Evolutionary conservation across 306 rosid genomes (phyloP).

Genomic region (Castanospermum australe): DNA sequence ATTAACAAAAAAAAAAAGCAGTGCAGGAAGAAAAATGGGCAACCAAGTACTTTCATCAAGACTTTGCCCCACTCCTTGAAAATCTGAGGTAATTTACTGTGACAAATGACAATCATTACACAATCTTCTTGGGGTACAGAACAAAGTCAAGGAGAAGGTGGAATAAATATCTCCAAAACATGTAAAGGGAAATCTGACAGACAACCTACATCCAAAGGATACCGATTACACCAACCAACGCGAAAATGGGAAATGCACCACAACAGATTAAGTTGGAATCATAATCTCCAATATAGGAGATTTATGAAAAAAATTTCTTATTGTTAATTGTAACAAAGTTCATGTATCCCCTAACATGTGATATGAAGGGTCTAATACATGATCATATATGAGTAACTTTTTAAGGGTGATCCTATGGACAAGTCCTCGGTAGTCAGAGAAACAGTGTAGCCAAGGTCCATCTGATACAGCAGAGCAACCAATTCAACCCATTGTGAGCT

Average conservation of each 20-base stretch:
- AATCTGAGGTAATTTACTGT: background rate
- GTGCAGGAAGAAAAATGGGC: too few relatives aligned
- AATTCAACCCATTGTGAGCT: constrained; percentile 13
- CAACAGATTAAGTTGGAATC: background rate
- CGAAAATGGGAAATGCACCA: background rate
- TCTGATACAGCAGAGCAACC: constrained; percentile 3
- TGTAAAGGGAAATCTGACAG: background rate
- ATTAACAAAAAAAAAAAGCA: too few relatives aligned
- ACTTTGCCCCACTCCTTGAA: background rate
- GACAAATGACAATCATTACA: background rate
- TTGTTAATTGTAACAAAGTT: background rate
- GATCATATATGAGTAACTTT: background rate
- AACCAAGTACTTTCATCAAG: too few relatives aligned
- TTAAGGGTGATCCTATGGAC: background rate
- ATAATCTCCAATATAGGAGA: background rate
- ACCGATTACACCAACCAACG: too few relatives aligned
- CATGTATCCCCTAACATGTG: background rate
- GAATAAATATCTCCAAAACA: background rate
- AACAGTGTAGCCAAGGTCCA: background rate
- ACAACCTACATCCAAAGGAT: background rate
- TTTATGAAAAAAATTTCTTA: too few relatives aligned
- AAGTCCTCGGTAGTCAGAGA: background rate
- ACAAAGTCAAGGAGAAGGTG: background rate
- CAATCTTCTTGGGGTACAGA: background rate
- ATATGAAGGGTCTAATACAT: background rate